Conservation (phyloP, 2,329 filamentous ascomycete genomes). For the Monilinia laxa region DNA sequence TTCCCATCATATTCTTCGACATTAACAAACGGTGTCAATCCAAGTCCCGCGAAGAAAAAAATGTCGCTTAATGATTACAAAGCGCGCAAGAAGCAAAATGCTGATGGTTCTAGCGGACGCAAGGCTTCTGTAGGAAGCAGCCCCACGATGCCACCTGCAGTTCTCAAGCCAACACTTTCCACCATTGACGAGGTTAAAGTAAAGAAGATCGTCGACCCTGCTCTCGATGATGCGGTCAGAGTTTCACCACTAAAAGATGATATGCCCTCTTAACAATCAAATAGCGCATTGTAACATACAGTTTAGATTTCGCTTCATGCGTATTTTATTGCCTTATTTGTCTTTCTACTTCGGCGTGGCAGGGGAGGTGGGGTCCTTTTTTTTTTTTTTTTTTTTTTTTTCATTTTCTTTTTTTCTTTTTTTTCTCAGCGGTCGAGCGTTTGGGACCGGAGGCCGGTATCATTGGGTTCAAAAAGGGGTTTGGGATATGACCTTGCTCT, state of each 20-base stretch:
- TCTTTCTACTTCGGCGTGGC: constrained; percentile 32
- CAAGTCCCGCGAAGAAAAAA: constrained; percentile 61
- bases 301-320: constrained; percentile 34
- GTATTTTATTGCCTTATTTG: constrained; percentile 29
- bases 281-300: constrained; percentile 44
- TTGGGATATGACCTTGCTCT: constrained; percentile 27
- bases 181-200: constrained; percentile 46
- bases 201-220: constrained; percentile 39
- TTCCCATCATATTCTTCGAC: constrained; percentile 48
- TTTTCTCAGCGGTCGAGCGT: constrained; percentile 26
- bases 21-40: constrained; percentile 46
- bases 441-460: constrained; percentile 25
- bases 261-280: constrained; percentile 30
- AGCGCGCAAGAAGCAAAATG: constrained; percentile 47
- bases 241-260: constrained; percentile 26
- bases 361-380: not conserved
- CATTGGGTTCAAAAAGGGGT: constrained; percentile 33
- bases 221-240: constrained; percentile 23
- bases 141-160: constrained; percentile 40
- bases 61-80: constrained; percentile 66
- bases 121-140: constrained; percentile 34
- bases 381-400: constrained; percentile 12
- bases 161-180: constrained; percentile 44
- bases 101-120: constrained; percentile 28
- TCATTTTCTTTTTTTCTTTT: constrained; percentile 11